Evolutionary conservation across 169 alveolate species (phyloP).

Genomic region (Cryptosporidium muris): DNA sequence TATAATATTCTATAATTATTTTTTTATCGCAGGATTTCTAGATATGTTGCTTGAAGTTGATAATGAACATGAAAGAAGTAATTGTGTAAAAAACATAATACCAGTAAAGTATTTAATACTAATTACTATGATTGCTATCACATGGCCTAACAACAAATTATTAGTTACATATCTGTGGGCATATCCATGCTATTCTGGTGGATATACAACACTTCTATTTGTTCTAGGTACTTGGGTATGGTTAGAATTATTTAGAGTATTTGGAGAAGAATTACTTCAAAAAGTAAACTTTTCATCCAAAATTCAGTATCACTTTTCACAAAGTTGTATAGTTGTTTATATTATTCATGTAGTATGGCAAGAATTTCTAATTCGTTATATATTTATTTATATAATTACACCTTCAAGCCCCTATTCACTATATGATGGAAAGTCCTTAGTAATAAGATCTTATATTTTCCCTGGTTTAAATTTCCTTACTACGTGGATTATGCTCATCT

Average conservation of each 20-base stretch:
- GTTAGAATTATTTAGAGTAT: constrained; percentile 57
- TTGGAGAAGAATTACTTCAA: background rate
- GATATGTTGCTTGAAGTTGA: constrained; percentile 33
- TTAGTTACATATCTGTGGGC: constrained; percentile 62
- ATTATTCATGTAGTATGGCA: constrained; percentile 65
- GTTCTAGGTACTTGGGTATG: constrained; percentile 66
- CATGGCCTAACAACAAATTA: constrained; percentile 64
- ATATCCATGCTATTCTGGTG: constrained; percentile 63
- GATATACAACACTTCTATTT: constrained; percentile 41
- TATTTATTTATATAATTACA: constrained; percentile 6
- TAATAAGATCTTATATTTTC: constrained; percentile 5
- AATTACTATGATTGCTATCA: constrained; percentile 29
- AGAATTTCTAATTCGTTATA: constrained; percentile 29
- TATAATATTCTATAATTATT: constrained; percentile 32
- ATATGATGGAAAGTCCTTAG: constrained; percentile 57
- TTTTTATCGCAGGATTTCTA: constrained; percentile 47
- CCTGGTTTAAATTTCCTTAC: constrained; percentile 37
- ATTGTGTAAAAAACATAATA: constrained; percentile 3
- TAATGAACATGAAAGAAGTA: constrained; percentile 10
- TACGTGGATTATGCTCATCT: constrained; percentile 18
- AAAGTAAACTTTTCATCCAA: constrained; percentile 10
- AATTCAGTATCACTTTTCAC: constrained; percentile 29
- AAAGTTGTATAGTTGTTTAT: constrained; percentile 54
- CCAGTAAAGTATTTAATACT: constrained; percentile 20
- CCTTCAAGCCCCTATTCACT: constrained; percentile 42